Percentiles rank a stretch among this genome's conserved stretches.
Conservation (phyloP, 768 basidiomycete genomes). For the Scleroderma citrinum region DNA sequence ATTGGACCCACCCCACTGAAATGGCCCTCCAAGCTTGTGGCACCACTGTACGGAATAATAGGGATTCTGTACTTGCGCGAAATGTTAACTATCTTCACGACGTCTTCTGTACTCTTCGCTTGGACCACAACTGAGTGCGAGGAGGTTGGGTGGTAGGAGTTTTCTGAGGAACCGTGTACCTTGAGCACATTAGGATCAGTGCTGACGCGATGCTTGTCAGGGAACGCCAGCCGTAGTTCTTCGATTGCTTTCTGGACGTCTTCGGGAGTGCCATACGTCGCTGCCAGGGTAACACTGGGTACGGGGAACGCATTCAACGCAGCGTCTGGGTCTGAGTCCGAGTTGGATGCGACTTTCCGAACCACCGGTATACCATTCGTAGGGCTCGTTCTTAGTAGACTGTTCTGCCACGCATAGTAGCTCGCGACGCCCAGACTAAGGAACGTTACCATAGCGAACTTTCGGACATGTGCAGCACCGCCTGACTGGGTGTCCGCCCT, state of each 20-base stretch:
- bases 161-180: constrained; percentile 60
- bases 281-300: background rate
- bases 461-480: constrained; percentile 6
- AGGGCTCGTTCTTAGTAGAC: background rate
- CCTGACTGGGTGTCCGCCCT: background rate
- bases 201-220: constrained; percentile 40
- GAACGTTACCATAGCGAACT: constrained; percentile 14
- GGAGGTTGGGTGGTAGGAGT: constrained; percentile 59
- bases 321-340: background rate
- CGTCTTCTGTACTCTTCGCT: constrained; percentile 69
- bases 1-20: constrained; percentile 56
- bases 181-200: constrained; percentile 47
- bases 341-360: no score
- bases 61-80: constrained; percentile 71
- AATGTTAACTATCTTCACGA: constrained; percentile 73
- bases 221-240: constrained; percentile 44
- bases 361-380: background rate
- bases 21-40: constrained; percentile 85
- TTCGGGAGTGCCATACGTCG: constrained; percentile 39
- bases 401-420: background rate
- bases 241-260: constrained; percentile 48
- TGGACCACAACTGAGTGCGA: constrained; percentile 55
- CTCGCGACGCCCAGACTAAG: constrained; percentile 16
- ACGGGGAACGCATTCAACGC: background rate
- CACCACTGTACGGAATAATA: constrained; percentile 76